phyloP scores from a whole-genome alignment of 768 basidiomycete species.

The Psilocybe tampanensis region DNA sequence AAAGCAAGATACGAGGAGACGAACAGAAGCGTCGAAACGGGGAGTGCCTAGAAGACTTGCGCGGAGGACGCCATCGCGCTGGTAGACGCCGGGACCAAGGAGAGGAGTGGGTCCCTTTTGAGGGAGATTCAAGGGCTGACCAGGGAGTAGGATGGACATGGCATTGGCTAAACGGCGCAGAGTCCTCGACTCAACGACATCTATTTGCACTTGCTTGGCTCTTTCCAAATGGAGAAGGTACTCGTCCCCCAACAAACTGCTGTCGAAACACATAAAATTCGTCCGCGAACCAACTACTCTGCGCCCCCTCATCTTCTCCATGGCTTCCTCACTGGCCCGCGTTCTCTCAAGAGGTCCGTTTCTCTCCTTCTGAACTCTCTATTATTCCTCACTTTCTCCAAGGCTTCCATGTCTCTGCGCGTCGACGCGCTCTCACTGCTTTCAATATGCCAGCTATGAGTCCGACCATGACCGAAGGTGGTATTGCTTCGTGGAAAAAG shows the following conservation, averaged over 20 bases:
- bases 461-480: conserved; percentile 99
- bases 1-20: conserved; percentile 35
- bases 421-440: conserved; percentile 77
- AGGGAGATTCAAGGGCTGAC: conserved; percentile 70
- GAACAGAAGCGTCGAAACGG: conserved; percentile 63
- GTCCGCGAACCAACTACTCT: conserved; percentile 17
- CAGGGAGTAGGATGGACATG: conserved; percentile 58
- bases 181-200: no score
- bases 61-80: conserved; percentile 60
- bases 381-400: conserved; percentile 2
- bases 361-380: neutral
- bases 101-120: conserved; percentile 53
- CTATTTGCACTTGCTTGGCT: conserved; percentile 35
- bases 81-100: conserved; percentile 69
- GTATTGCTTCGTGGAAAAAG: conserved; percentile 97
- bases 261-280: conserved; percentile 19
- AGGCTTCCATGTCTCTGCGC: conserved; percentile 86
- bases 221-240: conserved; percentile 13
- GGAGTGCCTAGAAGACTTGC: conserved; percentile 75
- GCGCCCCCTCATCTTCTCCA: conserved; percentile 29
- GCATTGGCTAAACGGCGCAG: conserved; percentile 4
- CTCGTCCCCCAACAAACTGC: conserved; percentile 20
- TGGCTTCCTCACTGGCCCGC: conserved; percentile 69
- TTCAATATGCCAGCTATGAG: conserved; percentile 99
- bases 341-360: conserved; percentile 64